Evolutionary conservation across 1,284 basidiomycete species (phyloP).

Genomic region (Cryptococcus deneoformans): DNA sequence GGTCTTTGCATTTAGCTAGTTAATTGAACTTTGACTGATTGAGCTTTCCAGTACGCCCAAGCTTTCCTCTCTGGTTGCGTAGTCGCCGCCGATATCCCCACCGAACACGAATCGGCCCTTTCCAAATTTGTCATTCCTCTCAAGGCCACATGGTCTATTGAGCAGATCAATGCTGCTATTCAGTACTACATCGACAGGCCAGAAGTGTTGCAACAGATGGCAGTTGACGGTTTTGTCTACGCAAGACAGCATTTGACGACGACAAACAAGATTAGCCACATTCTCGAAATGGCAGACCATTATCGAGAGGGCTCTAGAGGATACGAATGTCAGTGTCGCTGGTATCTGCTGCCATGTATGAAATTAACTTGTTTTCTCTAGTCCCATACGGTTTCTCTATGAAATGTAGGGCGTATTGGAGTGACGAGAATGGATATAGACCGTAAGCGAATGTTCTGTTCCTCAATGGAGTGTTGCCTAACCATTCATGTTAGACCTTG

Average conservation of each 20-base stretch:
- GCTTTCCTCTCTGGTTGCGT: constrained; percentile 47
- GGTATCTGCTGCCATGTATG: no score
- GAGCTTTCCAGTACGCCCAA: constrained; percentile 39
- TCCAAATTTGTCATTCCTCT: constrained; percentile 38
- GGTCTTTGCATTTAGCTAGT: neutral
- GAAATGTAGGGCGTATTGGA: constrained; percentile 44
- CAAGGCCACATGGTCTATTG: constrained; percentile 40
- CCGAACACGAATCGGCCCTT: constrained; percentile 44
- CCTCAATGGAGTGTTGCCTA: no score
- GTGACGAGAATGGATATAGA: constrained; percentile 20
- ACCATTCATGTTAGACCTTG: no score
- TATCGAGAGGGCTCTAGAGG: constrained; percentile 38
- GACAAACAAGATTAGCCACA: constrained; percentile 37
- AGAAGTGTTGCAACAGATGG: constrained; percentile 40
- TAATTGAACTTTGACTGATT: neutral
- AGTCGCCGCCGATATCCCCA: constrained; percentile 46
- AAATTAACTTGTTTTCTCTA: constrained; percentile 1
- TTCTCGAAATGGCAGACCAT: constrained; percentile 38
- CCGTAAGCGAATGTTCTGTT: constrained; percentile 18
- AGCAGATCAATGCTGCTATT: constrained; percentile 37
- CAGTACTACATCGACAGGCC: constrained; percentile 32
- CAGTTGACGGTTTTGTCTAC: constrained; percentile 42
- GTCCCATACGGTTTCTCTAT: constrained; percentile 41
- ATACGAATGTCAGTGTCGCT: constrained; percentile 36
- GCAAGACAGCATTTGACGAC: constrained; percentile 42